Evolutionary conservation across 2,329 filamentous ascomycete genomes (phyloP), one percentile per base, ranked within the genome.

Genomic region (Aspergillus bombycis): DNA sequence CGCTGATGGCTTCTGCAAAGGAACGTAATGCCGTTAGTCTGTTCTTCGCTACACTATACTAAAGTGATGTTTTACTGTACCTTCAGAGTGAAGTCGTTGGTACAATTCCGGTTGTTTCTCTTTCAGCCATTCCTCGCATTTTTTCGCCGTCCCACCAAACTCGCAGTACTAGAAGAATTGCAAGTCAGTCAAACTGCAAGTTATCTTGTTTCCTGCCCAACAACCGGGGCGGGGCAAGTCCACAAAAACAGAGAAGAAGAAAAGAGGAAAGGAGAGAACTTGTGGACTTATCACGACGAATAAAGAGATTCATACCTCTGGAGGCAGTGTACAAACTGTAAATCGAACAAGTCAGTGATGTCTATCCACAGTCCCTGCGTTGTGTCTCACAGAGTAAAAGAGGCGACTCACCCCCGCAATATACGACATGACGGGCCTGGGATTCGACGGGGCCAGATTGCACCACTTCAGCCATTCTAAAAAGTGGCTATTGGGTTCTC

Each of bases 81-180:
- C 93, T 80, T 91, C 86, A 57, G 93, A 97, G 86, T 96, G 97
- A 79, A 99, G 86, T 72, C 84, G 83, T 66, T 86, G 80, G 80
- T 96, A 96, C 77, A 97, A 82, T 54, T 86, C 84, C 3, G 89
- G 86, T 72, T 97, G 86, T 68, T 88, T 85, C 68, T 89, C 87
- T 74, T 92, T 83, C 23, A 99, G 88, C 95, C 95, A 99, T 78
- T 98, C 94, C 79, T 94, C 91, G 82, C 95, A 99, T 82, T 97
- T 99, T 81, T 93, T 97, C 28, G 91, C 90, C 45, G 94, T 98
- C 68, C 94, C 94, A 75, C 95, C 95, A 80, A 97, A 98, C 82
- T 99, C 95, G 84, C 95, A 99, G 83, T 97, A 99, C 95, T 98
- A 81, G 70, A 79, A 63, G 50, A 34, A 46, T 60, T 52, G 32